These are phyloP conservation scores for Kwoniella shivajii DNA, from an alignment of 1,284 basidiomycete species.

Conservation along the genomic window DNA sequence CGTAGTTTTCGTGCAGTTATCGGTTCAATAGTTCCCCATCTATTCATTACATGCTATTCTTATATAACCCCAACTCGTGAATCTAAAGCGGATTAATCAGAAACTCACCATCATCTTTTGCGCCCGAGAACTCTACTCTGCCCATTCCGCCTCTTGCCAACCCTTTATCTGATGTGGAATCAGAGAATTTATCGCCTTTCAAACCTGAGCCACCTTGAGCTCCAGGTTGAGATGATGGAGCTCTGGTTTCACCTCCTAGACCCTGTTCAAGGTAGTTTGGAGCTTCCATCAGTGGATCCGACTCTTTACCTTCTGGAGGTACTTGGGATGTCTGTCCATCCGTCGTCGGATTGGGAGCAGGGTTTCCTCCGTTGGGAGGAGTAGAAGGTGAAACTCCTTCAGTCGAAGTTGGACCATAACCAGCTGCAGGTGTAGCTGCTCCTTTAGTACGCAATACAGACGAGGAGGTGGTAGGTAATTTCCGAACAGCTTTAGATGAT, in stretches of 20 bases:
- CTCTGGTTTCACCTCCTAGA: conserved; percentile 8
- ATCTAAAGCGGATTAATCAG: neutral
- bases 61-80: neutral
- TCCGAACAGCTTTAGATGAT: conserved; percentile 22
- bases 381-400: neutral
- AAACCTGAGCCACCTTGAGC: neutral
- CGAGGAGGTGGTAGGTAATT: conserved; percentile 18
- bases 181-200: too few relatives aligned
- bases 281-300: conserved; percentile 11
- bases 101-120: conserved; percentile 50
- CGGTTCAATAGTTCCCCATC: too few relatives aligned
- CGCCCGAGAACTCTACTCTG: conserved; percentile 40
- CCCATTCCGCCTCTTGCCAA: conserved; percentile 25
- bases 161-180: conserved; percentile 1
- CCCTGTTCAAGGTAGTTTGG: conserved; percentile 8
- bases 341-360: conserved; percentile 2
- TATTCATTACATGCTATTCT: too few relatives aligned
- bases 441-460: neutral
- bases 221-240: neutral
- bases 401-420: neutral
- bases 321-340: neutral
- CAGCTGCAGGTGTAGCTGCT: neutral
- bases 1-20: too few relatives aligned
- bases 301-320: conserved; percentile 10
- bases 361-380: conserved; percentile 2